phyloP scores from a whole-genome alignment of 2,329 filamentous ascomycete species.

The Neonectria punicea region DNA sequence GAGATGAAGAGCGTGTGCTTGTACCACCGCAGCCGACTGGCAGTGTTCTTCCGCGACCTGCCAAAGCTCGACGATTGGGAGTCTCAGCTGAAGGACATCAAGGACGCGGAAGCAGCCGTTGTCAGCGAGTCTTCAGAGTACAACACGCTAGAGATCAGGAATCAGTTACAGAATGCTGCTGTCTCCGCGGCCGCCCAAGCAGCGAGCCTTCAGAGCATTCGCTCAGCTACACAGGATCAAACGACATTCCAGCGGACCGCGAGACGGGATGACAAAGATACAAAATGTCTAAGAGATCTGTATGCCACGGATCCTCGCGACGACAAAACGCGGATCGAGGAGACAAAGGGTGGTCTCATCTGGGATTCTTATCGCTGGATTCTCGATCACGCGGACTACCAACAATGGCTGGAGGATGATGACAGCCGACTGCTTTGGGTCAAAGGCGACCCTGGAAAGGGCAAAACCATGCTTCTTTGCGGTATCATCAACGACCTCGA shows the following conservation, averaged over 20 bases:
- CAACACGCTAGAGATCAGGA: too few relatives aligned
- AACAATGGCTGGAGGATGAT: background rate
- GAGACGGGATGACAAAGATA: background rate
- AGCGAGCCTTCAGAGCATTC: background rate
- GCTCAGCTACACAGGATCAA: background rate
- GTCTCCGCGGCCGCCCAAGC: background rate
- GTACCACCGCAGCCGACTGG: too few relatives aligned
- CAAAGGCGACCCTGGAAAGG: background rate
- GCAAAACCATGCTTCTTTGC: background rate
- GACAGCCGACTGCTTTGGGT: background rate
- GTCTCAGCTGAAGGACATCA: too few relatives aligned
- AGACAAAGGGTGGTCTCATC: background rate
- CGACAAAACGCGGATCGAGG: background rate
- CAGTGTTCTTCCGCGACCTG: too few relatives aligned
- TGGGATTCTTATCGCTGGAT: background rate
- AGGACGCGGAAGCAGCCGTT: background rate
- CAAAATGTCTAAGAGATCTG: background rate
- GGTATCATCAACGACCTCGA: background rate
- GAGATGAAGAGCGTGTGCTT: background rate
- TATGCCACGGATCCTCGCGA: background rate
- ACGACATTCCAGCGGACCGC: background rate
- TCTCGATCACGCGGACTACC: background rate
- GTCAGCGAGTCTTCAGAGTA: too few relatives aligned
- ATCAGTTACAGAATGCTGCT: too few relatives aligned
- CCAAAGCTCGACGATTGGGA: too few relatives aligned